phyloP scores from a whole-genome alignment of 2,329 filamentous ascomycete species.

The Xylariomycetidae sp. region DNA sequence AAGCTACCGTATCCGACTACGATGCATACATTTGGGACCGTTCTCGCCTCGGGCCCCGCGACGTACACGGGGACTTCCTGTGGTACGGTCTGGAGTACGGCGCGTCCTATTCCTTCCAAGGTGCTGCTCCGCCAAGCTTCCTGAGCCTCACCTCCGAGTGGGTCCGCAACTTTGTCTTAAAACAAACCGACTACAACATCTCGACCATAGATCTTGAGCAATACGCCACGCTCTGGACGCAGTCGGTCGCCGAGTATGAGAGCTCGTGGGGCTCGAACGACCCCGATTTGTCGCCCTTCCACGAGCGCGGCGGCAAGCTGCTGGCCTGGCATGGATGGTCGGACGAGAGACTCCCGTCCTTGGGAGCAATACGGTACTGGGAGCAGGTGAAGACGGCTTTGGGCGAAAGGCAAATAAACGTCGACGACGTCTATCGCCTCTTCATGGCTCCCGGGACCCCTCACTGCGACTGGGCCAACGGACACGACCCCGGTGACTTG shows the following conservation, averaged over 20 bases:
- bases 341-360: slow-evolving; percentile 30
- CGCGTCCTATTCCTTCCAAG: neutral
- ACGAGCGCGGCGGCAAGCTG: slow-evolving; percentile 32
- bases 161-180: slow-evolving; percentile 9
- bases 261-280: slow-evolving; percentile 22
- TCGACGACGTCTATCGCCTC: slow-evolving; percentile 43
- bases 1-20: slow-evolving; percentile 25
- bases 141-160: neutral
- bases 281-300: slow-evolving; percentile 23
- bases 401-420: slow-evolving; percentile 15
- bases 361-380: slow-evolving; percentile 28
- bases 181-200: slow-evolving; percentile 20
- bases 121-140: neutral
- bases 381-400: slow-evolving; percentile 19
- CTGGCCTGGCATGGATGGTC: slow-evolving; percentile 35
- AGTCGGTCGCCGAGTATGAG: slow-evolving; percentile 14
- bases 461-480: slow-evolving; percentile 33
- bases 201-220: slow-evolving; percentile 22
- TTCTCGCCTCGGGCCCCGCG: slow-evolving; percentile 13
- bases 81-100: slow-evolving; percentile 13
- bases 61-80: slow-evolving; percentile 9
- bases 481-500: too few species aligned
- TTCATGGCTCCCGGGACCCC: slow-evolving; percentile 46
- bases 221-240: slow-evolving; percentile 15
- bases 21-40: slow-evolving; percentile 11